phyloP scores from a whole-genome alignment of 2,329 filamentous ascomycete genomes.

The Penicillium sp. region DNA sequence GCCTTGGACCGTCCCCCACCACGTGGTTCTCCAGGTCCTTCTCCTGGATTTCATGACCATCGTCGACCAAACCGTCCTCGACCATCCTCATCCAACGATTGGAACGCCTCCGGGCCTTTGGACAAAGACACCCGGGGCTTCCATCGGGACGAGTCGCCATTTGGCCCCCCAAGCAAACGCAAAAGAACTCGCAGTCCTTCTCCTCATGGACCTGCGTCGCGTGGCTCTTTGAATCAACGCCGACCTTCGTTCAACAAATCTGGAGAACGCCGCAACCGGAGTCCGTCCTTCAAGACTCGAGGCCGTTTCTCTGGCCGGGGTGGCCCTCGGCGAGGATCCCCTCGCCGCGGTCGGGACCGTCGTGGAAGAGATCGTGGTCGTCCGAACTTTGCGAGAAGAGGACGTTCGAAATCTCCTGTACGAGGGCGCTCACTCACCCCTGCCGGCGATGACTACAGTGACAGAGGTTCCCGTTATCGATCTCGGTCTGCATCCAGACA shows the following conservation, averaged over 20 bases:
- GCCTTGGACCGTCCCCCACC: constrained; percentile 22
- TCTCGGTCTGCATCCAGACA: constrained; percentile 35
- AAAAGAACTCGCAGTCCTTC: constrained; percentile 41
- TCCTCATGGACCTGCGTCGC: constrained; percentile 20
- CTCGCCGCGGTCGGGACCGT: constrained; percentile 32
- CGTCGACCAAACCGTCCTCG: constrained; percentile 22
- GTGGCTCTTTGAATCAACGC: constrained; percentile 17
- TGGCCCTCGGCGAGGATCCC: constrained; percentile 30
- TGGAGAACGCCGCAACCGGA: constrained; percentile 36
- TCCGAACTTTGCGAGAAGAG: constrained; percentile 23
- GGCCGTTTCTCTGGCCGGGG: constrained; percentile 32
- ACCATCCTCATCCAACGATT: constrained; percentile 21
- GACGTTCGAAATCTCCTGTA: constrained; percentile 31
- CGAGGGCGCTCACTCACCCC: constrained; percentile 29
- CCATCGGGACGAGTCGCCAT: constrained; percentile 30
- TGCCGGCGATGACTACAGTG: constrained; percentile 21
- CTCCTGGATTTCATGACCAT: constrained; percentile 17
- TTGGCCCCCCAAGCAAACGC: constrained; percentile 33
- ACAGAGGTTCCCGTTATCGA: constrained; percentile 27
- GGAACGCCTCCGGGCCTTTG: constrained; percentile 16
- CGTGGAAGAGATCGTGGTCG: constrained; percentile 29
- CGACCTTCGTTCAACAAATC: constrained; percentile 27
- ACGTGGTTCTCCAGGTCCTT: constrained; percentile 26
- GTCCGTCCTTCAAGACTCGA: constrained; percentile 33
- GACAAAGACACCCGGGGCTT: constrained; percentile 18